These are phyloP conservation scores for Saxophila tyrrhenica DNA, from an alignment of 495 filamentous ascomycete species.

Conservation along the genomic window DNA sequence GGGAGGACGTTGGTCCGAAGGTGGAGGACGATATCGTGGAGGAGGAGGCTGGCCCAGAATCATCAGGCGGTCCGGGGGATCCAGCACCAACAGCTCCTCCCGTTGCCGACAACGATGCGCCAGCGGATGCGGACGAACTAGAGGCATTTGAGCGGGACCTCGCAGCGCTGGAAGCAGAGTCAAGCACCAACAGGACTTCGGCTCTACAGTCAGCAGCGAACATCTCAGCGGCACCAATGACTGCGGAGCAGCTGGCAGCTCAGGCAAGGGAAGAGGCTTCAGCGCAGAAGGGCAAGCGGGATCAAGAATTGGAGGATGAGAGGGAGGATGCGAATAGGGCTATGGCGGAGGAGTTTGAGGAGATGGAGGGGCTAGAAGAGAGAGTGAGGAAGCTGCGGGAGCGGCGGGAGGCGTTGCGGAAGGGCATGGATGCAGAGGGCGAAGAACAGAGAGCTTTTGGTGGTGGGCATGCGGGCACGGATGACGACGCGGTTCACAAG, in stretches of 20 bases:
- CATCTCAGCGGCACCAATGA: constrained; percentile 60
- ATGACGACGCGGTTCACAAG: neutral
- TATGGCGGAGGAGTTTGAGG: constrained; percentile 80
- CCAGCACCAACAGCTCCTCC: constrained; percentile 2
- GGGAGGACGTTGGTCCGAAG: constrained; percentile 2
- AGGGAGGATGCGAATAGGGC: constrained; percentile 70
- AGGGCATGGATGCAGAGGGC: constrained; percentile 32
- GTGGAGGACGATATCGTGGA: constrained; percentile 1
- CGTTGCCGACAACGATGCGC: constrained; percentile 7
- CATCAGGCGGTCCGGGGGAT: neutral
- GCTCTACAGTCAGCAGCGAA: constrained; percentile 40
- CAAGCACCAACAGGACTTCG: constrained; percentile 21
- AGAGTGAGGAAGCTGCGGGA: constrained; percentile 67
- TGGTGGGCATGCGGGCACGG: constrained; percentile 8
- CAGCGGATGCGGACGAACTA: constrained; percentile 75
- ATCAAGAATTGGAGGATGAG: constrained; percentile 64
- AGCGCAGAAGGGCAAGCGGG: constrained; percentile 39
- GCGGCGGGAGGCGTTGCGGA: constrained; percentile 48
- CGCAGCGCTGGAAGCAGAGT: constrained; percentile 35
- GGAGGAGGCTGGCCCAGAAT: no score
- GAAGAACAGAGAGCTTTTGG: constrained; percentile 11
- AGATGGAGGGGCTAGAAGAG: constrained; percentile 84
- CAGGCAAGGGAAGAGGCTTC: constrained; percentile 49
- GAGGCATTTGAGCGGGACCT: constrained; percentile 85
- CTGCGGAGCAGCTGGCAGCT: constrained; percentile 60